These are phyloP conservation scores for Penicillium concentricum DNA, from an alignment of 2,329 filamentous ascomycete genomes.

Conservation along the genomic window DNA sequence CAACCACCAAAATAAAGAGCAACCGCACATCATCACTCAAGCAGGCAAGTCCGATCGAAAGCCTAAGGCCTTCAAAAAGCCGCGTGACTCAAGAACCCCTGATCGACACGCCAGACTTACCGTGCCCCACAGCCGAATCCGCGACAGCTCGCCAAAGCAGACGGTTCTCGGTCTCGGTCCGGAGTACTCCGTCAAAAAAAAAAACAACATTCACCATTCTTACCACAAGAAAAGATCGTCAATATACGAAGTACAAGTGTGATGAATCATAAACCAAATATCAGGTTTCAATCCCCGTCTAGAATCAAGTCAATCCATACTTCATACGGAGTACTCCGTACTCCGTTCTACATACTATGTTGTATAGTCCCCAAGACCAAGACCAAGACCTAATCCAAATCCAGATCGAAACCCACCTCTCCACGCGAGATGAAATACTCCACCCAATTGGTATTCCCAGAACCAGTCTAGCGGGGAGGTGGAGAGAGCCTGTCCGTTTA, in stretches of 20 bases:
- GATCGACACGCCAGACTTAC: conserved; percentile 7
- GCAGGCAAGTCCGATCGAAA: conserved; percentile 3
- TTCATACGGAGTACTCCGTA: no score
- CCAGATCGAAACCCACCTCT: not conserved
- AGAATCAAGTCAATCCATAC: not conserved
- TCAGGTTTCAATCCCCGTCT: not conserved
- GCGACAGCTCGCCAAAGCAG: not conserved
- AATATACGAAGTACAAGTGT: no score
- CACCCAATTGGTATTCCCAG: no score
- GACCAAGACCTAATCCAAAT: not conserved
- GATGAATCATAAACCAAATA: not conserved
- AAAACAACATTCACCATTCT: not conserved
- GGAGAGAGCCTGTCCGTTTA: not conserved
- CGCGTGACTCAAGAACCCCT: conserved; percentile 6
- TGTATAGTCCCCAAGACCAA: no score
- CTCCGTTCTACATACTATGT: no score
- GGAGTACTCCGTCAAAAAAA: not conserved
- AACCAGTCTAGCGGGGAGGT: not conserved
- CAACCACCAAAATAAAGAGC: not conserved
- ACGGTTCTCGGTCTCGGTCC: no score
- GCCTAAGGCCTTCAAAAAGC: not conserved
- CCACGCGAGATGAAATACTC: not conserved
- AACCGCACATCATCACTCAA: conserved; percentile 2
- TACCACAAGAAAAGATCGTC: not conserved
- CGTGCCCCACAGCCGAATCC: not conserved